phyloP scores from a whole-genome alignment of 73 alveolate genomes.

The Durusdinium trenchii region DNA sequence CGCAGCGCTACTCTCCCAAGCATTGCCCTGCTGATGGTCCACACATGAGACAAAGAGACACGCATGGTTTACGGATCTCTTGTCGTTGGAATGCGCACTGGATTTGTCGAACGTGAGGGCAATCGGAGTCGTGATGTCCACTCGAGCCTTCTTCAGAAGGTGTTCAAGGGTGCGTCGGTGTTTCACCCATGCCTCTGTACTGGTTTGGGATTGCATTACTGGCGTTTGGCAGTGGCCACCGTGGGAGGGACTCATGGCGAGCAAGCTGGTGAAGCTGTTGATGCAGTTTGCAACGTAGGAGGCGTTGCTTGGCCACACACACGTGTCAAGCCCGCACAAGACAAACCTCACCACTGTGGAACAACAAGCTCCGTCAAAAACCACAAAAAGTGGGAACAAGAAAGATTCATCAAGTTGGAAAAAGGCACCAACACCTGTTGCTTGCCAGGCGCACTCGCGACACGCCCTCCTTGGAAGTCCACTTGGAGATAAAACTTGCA shows the following conservation, averaged over 20 bases:
- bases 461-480: neutral
- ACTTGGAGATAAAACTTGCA: neutral
- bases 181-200: neutral
- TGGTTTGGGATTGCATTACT: neutral
- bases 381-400: too few species aligned
- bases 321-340: neutral
- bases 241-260: neutral
- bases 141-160: neutral
- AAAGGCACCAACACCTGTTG: too few species aligned
- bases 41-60: neutral
- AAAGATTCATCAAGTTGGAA: too few species aligned
- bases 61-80: neutral
- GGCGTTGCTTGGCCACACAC: neutral
- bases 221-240: slow-evolving; percentile 6
- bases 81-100: neutral
- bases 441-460: neutral
- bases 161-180: neutral
- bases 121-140: neutral
- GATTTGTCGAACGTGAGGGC: neutral
- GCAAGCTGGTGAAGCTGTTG: neutral
- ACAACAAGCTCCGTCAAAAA: too few species aligned
- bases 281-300: neutral
- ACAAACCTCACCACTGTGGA: slow-evolving; percentile 4
- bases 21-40: neutral
- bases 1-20: neutral